Base-by-base conservation (phyloP, 441 rosid genomes). In the Erodium trifolium region DNA sequence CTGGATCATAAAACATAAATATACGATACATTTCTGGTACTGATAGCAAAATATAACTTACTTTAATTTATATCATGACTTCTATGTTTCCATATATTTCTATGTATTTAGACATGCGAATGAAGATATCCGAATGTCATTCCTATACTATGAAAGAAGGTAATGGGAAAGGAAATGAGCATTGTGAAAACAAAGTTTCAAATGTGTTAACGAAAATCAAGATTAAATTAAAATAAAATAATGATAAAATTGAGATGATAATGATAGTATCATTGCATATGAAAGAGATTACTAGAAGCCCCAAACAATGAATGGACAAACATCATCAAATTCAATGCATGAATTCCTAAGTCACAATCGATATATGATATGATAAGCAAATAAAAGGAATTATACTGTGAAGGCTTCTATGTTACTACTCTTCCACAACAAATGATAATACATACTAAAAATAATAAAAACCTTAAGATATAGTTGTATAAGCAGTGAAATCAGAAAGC, bases 1-100 rank as follows among this genome's bases (percentile, higher is more conserved):
- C 97, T 94, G 86, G 9, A 8, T 43, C 49, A 43, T 43, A 43
- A 11, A 43, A 9, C 49, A 62, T 0, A 19, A 73, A 67, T 49
- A 49, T 49, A 2, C 7, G 49, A 43, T 8, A 43, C 2, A 43
- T 8, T 43, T 43, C 57, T 49, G 57, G 14, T 3, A 12, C 17
- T 3, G n/a, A n/a, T 49, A 11, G 16, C 14, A 49, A 2, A 49
- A 49, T n/a, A 49, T 12, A 49, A 49, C 17, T 49, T 13, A 49
- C 17, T 49, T 13, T 17, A 12, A 49, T 49, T 14, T 2, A 49
- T 7, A 14, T 16, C 5, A 12, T 5, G 57, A n/a, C 12, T 13
- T 49, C 17, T n/a, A 49, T 49, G 57, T 34, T 13, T 49, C 5
- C 57, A 43, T 43, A 43, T 49, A 49, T 12, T 49, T 13, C 57